Percentiles rank a stretch among this genome's conserved stretches.
Evolutionary conservation across 2,329 filamentous ascomycete genomes (phyloP).

Genomic region (Fusarium lateritium): DNA sequence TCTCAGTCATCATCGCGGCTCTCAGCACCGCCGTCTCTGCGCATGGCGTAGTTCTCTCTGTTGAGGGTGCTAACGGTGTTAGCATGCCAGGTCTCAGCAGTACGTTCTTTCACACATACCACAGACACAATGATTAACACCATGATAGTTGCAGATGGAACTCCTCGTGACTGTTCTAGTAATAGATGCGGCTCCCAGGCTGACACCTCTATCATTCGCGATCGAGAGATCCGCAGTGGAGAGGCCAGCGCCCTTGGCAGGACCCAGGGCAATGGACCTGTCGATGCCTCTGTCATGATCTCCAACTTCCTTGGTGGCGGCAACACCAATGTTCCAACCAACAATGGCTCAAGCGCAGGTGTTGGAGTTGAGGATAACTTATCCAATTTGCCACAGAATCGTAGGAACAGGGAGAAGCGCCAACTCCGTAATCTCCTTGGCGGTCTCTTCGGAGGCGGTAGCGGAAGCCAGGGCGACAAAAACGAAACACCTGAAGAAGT

Average conservation of each 20-base stretch:
- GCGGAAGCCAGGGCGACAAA: slow-evolving; percentile 55
- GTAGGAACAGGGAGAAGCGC: slow-evolving; percentile 43
- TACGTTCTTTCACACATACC: slow-evolving; percentile 28
- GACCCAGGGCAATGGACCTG: slow-evolving; percentile 71
- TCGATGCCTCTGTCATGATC: slow-evolving; percentile 71
- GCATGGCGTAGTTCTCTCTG: slow-evolving; percentile 70
- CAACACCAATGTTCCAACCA: slow-evolving; percentile 52
- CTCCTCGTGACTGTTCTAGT: slow-evolving; percentile 75
- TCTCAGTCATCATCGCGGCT: slow-evolving; percentile 48
- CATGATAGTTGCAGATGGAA: slow-evolving; percentile 72
- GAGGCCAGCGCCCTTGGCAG: slow-evolving; percentile 73
- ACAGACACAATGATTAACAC: slow-evolving; percentile 1
- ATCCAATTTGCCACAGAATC: slow-evolving; percentile 42
- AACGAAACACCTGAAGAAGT: slow-evolving; percentile 51
- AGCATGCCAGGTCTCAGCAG: slow-evolving; percentile 70
- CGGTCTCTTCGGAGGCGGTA: slow-evolving; percentile 47
- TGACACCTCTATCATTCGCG: slow-evolving; percentile 79
- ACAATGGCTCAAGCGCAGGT: slow-evolving; percentile 56
- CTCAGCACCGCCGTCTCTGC: slow-evolving; percentile 66
- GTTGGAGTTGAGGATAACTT: slow-evolving; percentile 63
- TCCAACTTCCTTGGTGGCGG: slow-evolving; percentile 70
- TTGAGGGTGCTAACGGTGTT: slow-evolving; percentile 73
- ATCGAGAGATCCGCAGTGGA: slow-evolving; percentile 68
- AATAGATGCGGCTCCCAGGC: slow-evolving; percentile 75
- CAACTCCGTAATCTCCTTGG: slow-evolving; percentile 46